Evolutionary conservation across 176 grass and related monocot genomes (phyloP), one percentile per base, ranked within the genome.

Genomic region (Echinochloa phyllopogon): DNA sequence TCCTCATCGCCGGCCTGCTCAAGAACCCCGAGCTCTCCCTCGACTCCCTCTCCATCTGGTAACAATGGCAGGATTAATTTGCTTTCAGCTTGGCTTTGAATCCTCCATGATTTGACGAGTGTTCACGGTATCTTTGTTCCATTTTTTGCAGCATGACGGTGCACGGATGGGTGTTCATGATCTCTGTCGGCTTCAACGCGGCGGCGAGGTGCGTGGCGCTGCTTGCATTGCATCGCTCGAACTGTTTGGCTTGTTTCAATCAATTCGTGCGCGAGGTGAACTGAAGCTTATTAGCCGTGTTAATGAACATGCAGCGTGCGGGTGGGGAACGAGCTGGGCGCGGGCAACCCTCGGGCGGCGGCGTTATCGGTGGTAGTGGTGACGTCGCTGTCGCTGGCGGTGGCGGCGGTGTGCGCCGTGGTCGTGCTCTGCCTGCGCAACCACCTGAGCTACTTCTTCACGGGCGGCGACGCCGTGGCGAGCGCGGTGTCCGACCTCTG

Each of bases 111-210:
- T 33, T 33, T 2, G 29, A 2, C 29, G 29, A 33, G 29, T 33
- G 29, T 1, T 33, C 29, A 33, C 29, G 2, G 2, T 33, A 33
- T 33, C 44, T 9, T 47, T 47, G 44, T 12, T 47, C 44, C 44
- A 11, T 11, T n/a, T 0, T 16, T 12, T 59, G 42, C 42, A 88
- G 44, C 44, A 10, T 47, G 44, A 47, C 44, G 9, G 10, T 47
- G 10, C 6, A 47, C 11, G 87, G 56, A 10, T 97, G 90, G 90
- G 90, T 86, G 72, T 91, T 92, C 90, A 97, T 97, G 94, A 89
- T 97, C 72, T 87, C 94, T 0, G 90, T 92, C 61, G 94, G 94
- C 45, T 97, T 97, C 92, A 97, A 97, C 47, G 94, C 92, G 3
- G 94, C 94, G 50, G 94, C 90, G 59, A 94, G 94, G 92, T 92